Conservation (phyloP, 1,284 basidiomycete species). For the Pseudozyma sp. region DNA sequence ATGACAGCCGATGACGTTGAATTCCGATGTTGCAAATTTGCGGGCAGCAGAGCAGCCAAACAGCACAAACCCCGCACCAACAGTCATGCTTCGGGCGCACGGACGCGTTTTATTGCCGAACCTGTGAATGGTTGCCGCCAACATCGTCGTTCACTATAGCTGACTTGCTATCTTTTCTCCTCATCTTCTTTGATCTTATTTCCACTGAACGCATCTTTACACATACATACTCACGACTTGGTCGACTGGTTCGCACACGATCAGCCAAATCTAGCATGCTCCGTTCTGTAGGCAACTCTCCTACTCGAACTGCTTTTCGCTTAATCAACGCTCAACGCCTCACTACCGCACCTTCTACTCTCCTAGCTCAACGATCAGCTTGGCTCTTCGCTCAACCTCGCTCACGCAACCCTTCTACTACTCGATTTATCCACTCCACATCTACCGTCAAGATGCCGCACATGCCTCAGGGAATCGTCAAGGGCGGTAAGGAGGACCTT, state of each 20-base stretch:
- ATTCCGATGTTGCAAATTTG: not conserved
- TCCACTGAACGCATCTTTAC: not conserved
- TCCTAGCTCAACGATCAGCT: not conserved
- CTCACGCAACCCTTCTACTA: not conserved
- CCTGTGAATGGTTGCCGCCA: too few species aligned
- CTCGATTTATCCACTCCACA: constrained; percentile 21
- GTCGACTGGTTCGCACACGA: not conserved
- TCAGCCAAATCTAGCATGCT: constrained; percentile 36
- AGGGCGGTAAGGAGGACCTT: constrained; percentile 63
- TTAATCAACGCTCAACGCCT: constrained; percentile 14
- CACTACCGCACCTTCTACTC: not conserved
- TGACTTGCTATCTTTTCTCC: not conserved
- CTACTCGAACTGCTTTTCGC: constrained; percentile 22
- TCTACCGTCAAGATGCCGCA: constrained; percentile 50
- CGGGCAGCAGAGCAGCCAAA: too few species aligned
- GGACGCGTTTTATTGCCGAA: too few species aligned
- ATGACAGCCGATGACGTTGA: constrained; percentile 1
- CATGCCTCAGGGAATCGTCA: constrained; percentile 66
- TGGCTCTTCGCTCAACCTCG: not conserved
- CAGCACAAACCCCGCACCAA: too few species aligned
- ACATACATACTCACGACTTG: not conserved
- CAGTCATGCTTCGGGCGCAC: too few species aligned
- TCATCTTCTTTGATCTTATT: not conserved
- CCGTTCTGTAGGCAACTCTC: constrained; percentile 28
- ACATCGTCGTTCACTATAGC: not conserved